phyloP scores from a whole-genome alignment of 371 early-diverging fungal species.

The Smittium mucronatum region DNA sequence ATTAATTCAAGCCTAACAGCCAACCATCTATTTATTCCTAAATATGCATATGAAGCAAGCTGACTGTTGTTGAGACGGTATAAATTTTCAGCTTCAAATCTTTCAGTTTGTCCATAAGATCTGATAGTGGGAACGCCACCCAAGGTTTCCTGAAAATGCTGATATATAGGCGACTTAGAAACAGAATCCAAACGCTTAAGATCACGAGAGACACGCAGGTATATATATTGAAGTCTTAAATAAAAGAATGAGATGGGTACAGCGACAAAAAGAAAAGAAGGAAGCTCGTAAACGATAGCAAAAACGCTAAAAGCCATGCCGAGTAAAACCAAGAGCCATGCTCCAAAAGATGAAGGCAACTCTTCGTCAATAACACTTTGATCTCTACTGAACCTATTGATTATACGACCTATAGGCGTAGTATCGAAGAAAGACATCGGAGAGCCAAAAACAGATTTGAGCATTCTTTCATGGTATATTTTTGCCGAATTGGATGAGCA shows the following conservation, averaged over 20 bases:
- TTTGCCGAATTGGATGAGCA: conserved; percentile 61
- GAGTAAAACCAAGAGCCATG: conserved; percentile 29
- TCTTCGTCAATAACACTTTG: conserved; percentile 69
- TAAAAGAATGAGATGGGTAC: conserved; percentile 46
- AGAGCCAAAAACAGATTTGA: conserved; percentile 39
- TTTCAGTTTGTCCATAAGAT: conserved; percentile 53
- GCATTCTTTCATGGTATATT: conserved; percentile 22
- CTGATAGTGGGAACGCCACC: conserved; percentile 69
- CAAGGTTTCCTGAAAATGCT: conserved; percentile 64
- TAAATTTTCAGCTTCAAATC: conserved; percentile 65
- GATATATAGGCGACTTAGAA: conserved; percentile 67
- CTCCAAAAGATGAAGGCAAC: conserved; percentile 35
- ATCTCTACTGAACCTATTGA: conserved; percentile 83
- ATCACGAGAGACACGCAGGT: conserved; percentile 43
- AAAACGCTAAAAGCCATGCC: conserved; percentile 43
- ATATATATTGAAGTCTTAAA: conserved; percentile 50
- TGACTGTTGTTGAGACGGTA: conserved; percentile 62
- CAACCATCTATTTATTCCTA: conserved; percentile 79
- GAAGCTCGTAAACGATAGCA: conserved; percentile 48
- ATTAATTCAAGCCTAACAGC: conserved; percentile 78
- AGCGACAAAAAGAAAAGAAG: conserved; percentile 41
- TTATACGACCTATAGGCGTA: conserved; percentile 75
- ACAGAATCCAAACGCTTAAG: conserved; percentile 44
- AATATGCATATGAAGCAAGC: conserved; percentile 62
- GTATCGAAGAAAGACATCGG: conserved; percentile 89